Base-by-base conservation (phyloP, 129 eudicot species). In the Deinandra increscens region DNA sequence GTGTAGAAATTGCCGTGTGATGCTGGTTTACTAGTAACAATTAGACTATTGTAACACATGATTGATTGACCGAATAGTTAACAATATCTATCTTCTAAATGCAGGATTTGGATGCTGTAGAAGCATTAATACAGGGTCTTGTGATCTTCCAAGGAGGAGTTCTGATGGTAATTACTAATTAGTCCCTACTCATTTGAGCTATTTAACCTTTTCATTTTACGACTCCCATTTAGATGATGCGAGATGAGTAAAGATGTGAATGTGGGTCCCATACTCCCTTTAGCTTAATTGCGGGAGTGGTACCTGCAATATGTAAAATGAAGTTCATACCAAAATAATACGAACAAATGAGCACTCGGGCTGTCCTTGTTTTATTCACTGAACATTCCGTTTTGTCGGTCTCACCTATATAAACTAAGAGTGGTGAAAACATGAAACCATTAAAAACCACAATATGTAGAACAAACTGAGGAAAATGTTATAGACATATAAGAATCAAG, bases 61-160 rank as follows among this genome's bases (percentile, higher is more conserved):
- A 59, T 61, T 55, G 31, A 45, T 9, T 36, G 48, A 53, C 42
- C 13, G 10, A n/a, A n/a, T 23, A 0, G 43, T 17, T 46, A 70
- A 64, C 44, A 38, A 50, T 42, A 39, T 51, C 55, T 42, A 46
- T 48, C 5, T 39, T 60, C 9, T 26, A 73, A 70, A 64, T 88
- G 77, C 71, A 93, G 99, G 99, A 93, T 82, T 72, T 93, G 86
- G 99, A 93, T 83, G 99, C 99, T 8, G 99, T 89, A 62, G 99
- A 93, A 75, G 99, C 99, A 68, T 81, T 93, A 54, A 93, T 93
- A 60, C 99, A 89, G 82, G 99, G 99, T 74, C 97, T 93, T 66
- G 95, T 93, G 53, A 71, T 93, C 72, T 93, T 87, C 87, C 95
- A 93, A 85, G 99, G 99, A 80, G 99, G 99, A 66, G 96, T 93